These are phyloP conservation scores for Solanum pennellii DNA, from an alignment of 257 asterid genomes.

Conservation along the genomic window DNA sequence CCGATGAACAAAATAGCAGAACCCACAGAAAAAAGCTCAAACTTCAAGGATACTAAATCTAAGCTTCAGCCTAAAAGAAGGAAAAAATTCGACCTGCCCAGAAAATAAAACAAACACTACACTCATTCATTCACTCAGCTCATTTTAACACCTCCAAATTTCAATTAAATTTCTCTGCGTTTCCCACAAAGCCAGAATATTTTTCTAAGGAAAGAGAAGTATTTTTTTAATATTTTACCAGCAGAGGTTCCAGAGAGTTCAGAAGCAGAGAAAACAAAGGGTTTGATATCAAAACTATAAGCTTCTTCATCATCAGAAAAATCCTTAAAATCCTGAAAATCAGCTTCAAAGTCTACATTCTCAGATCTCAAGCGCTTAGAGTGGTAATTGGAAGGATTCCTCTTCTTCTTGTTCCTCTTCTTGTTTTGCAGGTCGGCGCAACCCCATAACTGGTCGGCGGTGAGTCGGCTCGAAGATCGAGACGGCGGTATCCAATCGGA, in stretches of 20 bases:
- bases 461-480: conserved; percentile 54
- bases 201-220: background rate
- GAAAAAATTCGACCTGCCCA: background rate
- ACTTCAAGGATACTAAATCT: too few relatives aligned
- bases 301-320: conserved; percentile 20
- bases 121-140: background rate
- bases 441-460: conserved; percentile 78
- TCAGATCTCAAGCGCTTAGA: conserved; percentile 53
- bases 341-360: conserved; percentile 58
- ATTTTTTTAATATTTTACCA: background rate
- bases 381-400: conserved; percentile 12
- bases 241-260: background rate
- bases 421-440: conserved; percentile 15
- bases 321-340: conserved; percentile 76
- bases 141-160: background rate
- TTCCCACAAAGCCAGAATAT: background rate
- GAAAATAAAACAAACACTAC: background rate
- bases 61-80: too few relatives aligned
- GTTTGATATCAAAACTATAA: conserved; percentile 16
- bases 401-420: conserved; percentile 11
- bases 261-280: conserved; percentile 9
- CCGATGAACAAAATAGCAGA: background rate
- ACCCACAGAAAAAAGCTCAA: background rate
- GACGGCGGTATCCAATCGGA: conserved; percentile 43
- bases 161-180: background rate